Base-by-base conservation (phyloP, 2,329 filamentous ascomycete genomes). In the Fusarium lateritium region DNA sequence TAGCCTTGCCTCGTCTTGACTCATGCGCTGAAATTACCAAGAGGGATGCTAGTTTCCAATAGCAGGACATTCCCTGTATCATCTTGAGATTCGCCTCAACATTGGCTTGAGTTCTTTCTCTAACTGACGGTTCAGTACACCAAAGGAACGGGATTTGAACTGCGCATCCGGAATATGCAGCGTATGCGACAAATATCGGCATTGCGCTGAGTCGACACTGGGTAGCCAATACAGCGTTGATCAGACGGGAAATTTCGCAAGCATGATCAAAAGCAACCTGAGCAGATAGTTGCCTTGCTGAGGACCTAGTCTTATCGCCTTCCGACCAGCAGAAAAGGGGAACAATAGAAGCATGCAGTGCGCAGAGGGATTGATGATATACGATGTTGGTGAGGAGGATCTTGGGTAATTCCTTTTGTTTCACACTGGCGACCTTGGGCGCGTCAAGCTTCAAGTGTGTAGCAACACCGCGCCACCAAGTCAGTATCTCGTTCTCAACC, bases 1-100 rank as follows among this genome's bases (percentile, higher is more conserved):
- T 0, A 34, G 33, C 2, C 2, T 7, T 1, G 5, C 0, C 1
- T 17, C 0, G 9, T 0, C 9, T 28, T 4, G 3, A 2, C 0
- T 10, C 10, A 19, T 17, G 6, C 9, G 7, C 19, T 3, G 33
- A 7, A 3, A 6, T 7, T 7, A 51, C 58, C 2, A 62, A 1
- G 1, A 61, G 11, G 3, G 56, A 43, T 6, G 56, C 59, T 1
- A 62, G 3, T 4, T 56, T 62, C 59, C 59, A 62, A 7, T 47
- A 39, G 0, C 0, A 9, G 1, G 57, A 22, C 59, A 62, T 62
- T 0, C 11, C 22, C n/a, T 47, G 42, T 1, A 43, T 43, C 6
- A 47, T 43, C 0, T n/a, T 47, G 0, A 38, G 1, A 13, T 62
- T 62, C 0, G 1, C 0, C 5, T 62, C 22, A 0, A 62, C 22